Evolutionary conservation across 2,329 filamentous ascomycete species (phyloP).

Genomic region (Aspergillus texensis): DNA sequence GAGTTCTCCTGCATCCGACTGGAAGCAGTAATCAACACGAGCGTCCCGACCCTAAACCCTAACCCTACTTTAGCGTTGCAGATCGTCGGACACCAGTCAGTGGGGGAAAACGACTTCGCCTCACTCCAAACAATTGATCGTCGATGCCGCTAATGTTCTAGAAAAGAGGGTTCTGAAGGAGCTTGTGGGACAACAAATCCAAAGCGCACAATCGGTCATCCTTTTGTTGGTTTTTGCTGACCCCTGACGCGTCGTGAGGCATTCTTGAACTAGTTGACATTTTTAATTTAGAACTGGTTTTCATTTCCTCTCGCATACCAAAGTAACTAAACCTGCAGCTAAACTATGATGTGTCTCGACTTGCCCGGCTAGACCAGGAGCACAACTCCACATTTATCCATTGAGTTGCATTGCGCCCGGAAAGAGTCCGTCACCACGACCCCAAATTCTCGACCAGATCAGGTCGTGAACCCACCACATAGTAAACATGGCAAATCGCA

Average conservation of each 20-base stretch:
- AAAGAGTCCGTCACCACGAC: slow-evolving; percentile 2
- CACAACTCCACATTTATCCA: not conserved
- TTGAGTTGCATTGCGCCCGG: not conserved
- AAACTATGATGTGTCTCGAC: not conserved
- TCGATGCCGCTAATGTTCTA: no score
- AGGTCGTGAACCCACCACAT: slow-evolving; percentile 6
- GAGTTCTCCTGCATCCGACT: not conserved
- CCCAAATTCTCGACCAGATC: slow-evolving; percentile 1
- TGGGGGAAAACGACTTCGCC: no score
- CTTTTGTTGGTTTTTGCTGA: no score
- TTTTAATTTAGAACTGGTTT: no score
- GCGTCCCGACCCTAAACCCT: not conserved
- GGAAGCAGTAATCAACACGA: not conserved
- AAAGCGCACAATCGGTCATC: no score
- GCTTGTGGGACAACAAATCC: no score
- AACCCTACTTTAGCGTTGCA: not conserved
- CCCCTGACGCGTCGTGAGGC: no score
- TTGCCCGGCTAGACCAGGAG: not conserved
- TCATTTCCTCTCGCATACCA: no score
- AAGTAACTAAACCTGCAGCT: not conserved
- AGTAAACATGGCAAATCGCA: slow-evolving; percentile 4
- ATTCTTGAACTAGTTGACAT: no score
- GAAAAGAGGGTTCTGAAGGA: no score
- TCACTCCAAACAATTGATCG: no score
- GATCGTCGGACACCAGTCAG: not conserved